Conservation (phyloP, 1,139 yeast genomes). For the Kluyveromyces sp. region DNA sequence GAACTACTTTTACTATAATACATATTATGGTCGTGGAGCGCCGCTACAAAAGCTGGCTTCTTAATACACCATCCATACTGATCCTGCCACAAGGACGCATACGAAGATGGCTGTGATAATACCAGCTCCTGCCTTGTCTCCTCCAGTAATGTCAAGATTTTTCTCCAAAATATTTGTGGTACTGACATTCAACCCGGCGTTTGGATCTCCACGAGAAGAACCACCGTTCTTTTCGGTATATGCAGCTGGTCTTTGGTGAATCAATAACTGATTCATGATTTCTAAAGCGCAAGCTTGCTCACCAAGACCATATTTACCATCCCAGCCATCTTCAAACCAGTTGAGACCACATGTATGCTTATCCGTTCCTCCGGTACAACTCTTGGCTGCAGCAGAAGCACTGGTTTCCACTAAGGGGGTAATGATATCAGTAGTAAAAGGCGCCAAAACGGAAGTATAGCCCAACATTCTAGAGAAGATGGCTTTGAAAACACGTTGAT, state of each 20-base stretch:
- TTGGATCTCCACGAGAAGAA: slow-evolving; percentile 38
- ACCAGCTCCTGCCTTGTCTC: slow-evolving; percentile 83
- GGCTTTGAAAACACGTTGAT: slow-evolving; percentile 86
- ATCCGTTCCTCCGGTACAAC: slow-evolving; percentile 83
- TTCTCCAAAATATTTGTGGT: slow-evolving; percentile 35
- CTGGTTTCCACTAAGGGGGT: slow-evolving; percentile 49
- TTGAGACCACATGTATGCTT: slow-evolving; percentile 84
- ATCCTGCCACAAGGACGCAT: slow-evolving; percentile 50
- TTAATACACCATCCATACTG: slow-evolving; percentile 58
- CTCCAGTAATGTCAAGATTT: slow-evolving; percentile 42
- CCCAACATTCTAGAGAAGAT: slow-evolving; percentile 72
- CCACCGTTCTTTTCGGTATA: slow-evolving; percentile 42
- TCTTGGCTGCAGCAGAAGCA: slow-evolving; percentile 71
- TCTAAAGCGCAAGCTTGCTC: slow-evolving; percentile 76
- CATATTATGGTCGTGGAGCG: slow-evolving; percentile 28
- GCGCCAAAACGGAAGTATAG: slow-evolving; percentile 64
- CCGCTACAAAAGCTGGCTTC: background rate
- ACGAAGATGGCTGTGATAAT: slow-evolving; percentile 72
- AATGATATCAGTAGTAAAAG: slow-evolving; percentile 50
- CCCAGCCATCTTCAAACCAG: slow-evolving; percentile 74
- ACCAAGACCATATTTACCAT: slow-evolving; percentile 59
- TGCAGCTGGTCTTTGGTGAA: slow-evolving; percentile 37
- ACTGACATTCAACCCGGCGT: slow-evolving; percentile 37
- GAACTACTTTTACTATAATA: background rate
- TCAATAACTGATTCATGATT: slow-evolving; percentile 45